These are phyloP conservation scores for Histomonas meleagridis DNA, from an alignment of 208 protist genomes.

Conservation along the genomic window DNA sequence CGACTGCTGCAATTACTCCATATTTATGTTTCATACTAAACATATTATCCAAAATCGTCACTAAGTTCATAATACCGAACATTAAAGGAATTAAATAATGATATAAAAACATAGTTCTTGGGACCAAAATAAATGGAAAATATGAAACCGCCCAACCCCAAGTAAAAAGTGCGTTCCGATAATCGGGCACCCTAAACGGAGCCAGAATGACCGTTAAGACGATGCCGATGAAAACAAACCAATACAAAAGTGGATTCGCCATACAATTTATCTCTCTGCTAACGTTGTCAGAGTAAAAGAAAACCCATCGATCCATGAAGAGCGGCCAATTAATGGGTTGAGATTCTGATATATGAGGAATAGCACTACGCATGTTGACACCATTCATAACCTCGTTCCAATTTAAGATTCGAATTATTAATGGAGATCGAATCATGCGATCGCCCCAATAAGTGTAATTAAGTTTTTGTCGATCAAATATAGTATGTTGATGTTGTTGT, in stretches of 20 bases:
- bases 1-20: neutral
- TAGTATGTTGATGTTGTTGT: neutral
- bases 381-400: neutral
- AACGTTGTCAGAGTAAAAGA: neutral
- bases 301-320: neutral
- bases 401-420: neutral
- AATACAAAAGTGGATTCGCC: neutral
- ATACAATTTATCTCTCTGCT: neutral
- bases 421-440: neutral
- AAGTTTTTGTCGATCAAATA: neutral
- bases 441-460: neutral
- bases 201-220: neutral
- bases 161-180: neutral
- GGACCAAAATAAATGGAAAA: neutral
- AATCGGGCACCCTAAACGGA: neutral
- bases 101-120: constrained; percentile 10
- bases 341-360: neutral
- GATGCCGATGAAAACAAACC: neutral
- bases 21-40: neutral
- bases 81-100: constrained; percentile 22
- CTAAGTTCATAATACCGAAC: neutral
- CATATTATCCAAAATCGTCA: neutral
- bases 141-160: neutral
- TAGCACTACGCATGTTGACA: neutral
- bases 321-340: neutral